Evolutionary conservation across 2,329 filamentous ascomycete genomes (phyloP), one percentile per base, ranked within the genome.

Genomic region (Elsinoe necatrix): DNA sequence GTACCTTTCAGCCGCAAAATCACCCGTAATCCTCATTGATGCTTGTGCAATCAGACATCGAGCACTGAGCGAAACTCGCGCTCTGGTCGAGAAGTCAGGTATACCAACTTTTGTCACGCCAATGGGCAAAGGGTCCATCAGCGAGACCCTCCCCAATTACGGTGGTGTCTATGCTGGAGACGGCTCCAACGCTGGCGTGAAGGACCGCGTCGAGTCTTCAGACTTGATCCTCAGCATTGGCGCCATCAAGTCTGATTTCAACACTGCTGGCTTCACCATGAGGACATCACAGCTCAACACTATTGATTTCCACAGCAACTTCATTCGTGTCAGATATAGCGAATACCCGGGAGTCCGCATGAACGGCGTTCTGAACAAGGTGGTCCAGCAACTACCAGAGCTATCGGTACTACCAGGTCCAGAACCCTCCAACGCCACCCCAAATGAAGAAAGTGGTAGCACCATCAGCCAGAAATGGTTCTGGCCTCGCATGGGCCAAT

Each of bases 41-140:
- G 87, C 87, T 31, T 93, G 89, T 65, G 86, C 88, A 9, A 83
- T 90, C 61, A 83, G 89, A 31, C 87, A 93, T 66, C 78, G 84
- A 41, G 85, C 86, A 14, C 70, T 91, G 1, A 70, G 81, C 0
- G 88, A 93, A 69, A 83, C 89, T 16, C 82, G 87, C 63, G 80
- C 81, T 6, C 75, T 95, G 14, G 75, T 95, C 54, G 76, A 84
- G 59, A 87, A 85, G 69, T 87, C 87, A 0, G 77, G 81, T 3
- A 75, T 95, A 6, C 89, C 90, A 3, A 85, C 87, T 0, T 95
- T 93, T 64, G 87, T 91, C n/a, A 86, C 89, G 0, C 88, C 89
- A 1, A 95, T 95, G 86, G 89, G 89, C 47, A 95, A 95, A 73
- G 82, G 89, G 16, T 86, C 87, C 18, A 80, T 95, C 47, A 80